These are phyloP conservation scores for Hymenoscyphus albidus DNA, from an alignment of 2,329 filamentous ascomycete species.

Conservation along the genomic window DNA sequence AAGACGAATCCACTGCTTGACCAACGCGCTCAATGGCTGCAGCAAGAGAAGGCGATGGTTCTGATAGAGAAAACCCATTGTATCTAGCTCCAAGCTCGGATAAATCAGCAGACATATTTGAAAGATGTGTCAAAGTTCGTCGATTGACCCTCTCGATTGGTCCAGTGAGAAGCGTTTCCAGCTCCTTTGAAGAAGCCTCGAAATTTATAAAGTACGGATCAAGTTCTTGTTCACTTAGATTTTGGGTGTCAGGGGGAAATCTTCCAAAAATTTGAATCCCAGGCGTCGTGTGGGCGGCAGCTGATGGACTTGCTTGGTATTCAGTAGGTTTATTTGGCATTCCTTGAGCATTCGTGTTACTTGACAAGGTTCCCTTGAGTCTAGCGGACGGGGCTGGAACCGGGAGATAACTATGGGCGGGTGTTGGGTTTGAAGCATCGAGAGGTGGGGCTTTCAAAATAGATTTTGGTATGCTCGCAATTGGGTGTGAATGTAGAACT, in stretches of 20 bases:
- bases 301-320: conserved; percentile 45
- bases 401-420: conserved; percentile 82
- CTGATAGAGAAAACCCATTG: conserved; percentile 93
- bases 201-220: conserved; percentile 96
- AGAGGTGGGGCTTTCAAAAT: conserved; percentile 93
- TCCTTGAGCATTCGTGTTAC: conserved; percentile 43
- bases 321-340: conserved; percentile 53
- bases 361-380: conserved; percentile 53
- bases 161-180: conserved; percentile 82
- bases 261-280: conserved; percentile 65
- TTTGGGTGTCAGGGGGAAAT: conserved; percentile 75
- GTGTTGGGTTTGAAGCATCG: conserved; percentile 85
- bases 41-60: conserved; percentile 82
- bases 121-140: conserved; percentile 79
- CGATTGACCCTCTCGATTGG: conserved; percentile 97
- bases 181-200: conserved; percentile 84
- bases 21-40: conserved; percentile 91
- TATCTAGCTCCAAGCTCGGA: conserved; percentile 93
- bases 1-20: conserved; percentile 92
- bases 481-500: conserved; percentile 87
- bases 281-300: conserved; percentile 53
- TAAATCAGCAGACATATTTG: conserved; percentile 78
- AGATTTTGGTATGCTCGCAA: conserved; percentile 88
- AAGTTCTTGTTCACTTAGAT: conserved; percentile 80
- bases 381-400: conserved; percentile 83